These are phyloP conservation scores for Fonsecaea monophora DNA, from an alignment of 2,329 filamentous ascomycete species.

Conservation along the genomic window DNA sequence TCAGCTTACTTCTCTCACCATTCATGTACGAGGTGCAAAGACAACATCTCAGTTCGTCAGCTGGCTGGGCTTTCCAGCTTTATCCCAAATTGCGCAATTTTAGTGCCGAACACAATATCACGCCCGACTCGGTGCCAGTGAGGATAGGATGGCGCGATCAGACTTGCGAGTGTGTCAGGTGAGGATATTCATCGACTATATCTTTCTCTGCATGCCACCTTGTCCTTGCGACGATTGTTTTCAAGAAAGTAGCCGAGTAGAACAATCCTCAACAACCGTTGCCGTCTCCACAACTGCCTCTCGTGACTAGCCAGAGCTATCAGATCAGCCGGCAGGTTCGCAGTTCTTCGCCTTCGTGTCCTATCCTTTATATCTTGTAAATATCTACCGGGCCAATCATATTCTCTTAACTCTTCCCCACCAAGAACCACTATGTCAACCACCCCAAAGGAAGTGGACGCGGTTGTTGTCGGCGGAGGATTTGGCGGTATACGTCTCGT, in stretches of 20 bases:
- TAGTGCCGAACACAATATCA: neutral
- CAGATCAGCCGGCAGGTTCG: neutral
- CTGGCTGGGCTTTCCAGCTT: neutral
- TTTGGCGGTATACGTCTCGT: slow-evolving; percentile 52
- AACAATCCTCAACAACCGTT: neutral
- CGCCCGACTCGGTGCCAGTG: neutral
- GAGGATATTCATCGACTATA: neutral
- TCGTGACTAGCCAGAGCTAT: neutral
- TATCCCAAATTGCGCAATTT: neutral
- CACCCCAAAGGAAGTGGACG: slow-evolving; percentile 9
- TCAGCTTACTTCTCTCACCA: neutral
- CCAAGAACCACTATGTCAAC: neutral
- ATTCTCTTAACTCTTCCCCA: neutral
- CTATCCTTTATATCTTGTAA: too few relatives aligned
- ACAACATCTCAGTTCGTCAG: neutral
- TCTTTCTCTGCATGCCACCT: neutral
- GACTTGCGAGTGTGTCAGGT: neutral
- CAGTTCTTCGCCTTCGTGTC: too few relatives aligned
- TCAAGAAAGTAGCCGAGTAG: neutral
- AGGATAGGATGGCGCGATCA: neutral
- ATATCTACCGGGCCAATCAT: too few relatives aligned
- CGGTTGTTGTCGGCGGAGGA: slow-evolving; percentile 41
- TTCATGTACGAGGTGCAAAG: neutral
- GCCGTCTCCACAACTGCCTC: neutral
- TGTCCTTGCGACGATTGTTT: neutral